Evolutionary conservation across 2,329 filamentous ascomycete genomes (phyloP).

Genomic region (Proliferodiscus dingleyae): DNA sequence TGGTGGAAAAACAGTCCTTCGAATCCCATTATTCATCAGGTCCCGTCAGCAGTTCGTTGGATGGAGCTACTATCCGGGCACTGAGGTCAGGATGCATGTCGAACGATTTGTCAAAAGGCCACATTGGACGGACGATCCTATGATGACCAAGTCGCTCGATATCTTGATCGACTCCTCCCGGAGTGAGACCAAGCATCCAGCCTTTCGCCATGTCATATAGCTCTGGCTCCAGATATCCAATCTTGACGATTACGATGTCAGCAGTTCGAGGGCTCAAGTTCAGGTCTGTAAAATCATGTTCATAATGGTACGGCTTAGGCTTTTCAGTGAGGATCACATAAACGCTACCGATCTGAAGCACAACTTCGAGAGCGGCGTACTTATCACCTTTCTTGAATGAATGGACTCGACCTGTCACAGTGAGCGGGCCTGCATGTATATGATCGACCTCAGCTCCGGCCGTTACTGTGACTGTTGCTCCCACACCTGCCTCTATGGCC

Average conservation of each 20-base stretch:
- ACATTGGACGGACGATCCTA: conserved; percentile 46
- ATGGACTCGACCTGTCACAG: conserved; percentile 46
- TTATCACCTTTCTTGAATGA: conserved; percentile 46
- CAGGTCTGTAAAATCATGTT: conserved; percentile 47
- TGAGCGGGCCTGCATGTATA: conserved; percentile 43
- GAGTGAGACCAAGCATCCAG: conserved; percentile 51
- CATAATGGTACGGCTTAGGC: conserved; percentile 50
- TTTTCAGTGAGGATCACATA: conserved; percentile 48
- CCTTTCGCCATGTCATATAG: conserved; percentile 48
- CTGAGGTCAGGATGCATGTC: conserved; percentile 32
- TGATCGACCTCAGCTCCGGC: conserved; percentile 47
- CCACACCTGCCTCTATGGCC: conserved; percentile 42
- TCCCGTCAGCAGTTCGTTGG: conserved; percentile 25
- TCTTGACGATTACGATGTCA: conserved; percentile 51
- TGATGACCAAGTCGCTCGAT: conserved; percentile 43
- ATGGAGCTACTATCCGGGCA: conserved; percentile 34
- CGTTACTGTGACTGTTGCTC: conserved; percentile 44
- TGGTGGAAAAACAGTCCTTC: too few relatives aligned
- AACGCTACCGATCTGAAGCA: conserved; percentile 45
- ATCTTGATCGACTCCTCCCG: conserved; percentile 50
- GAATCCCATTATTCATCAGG: conserved; percentile 11
- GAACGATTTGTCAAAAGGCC: conserved; percentile 39
- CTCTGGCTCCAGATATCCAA: conserved; percentile 51
- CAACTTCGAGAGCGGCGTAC: conserved; percentile 44
- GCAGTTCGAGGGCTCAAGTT: conserved; percentile 40